phyloP scores from a whole-genome alignment of 352 stramenopile species.

The Pythium vanterpoolii region DNA sequence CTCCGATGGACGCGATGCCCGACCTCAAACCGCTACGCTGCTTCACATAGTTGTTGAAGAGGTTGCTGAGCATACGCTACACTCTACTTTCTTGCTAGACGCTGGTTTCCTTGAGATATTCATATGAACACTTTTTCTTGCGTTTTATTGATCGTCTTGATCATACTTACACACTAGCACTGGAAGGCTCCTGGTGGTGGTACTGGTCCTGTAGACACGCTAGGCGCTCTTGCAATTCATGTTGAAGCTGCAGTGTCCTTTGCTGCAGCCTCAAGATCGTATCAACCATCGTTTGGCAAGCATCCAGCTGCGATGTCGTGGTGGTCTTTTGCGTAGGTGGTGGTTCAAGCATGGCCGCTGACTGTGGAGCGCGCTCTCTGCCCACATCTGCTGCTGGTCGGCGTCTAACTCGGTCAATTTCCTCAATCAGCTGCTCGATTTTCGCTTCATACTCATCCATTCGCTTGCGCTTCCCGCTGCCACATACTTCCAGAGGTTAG shows the following conservation, averaged over 20 bases:
- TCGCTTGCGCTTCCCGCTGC: conserved; percentile 38
- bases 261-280: conserved; percentile 52
- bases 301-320: conserved; percentile 16
- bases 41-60: conserved; percentile 14
- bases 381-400: conserved; percentile 11
- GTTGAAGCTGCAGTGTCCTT: conserved; percentile 52
- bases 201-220: conserved; percentile 33
- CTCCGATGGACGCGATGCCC: conserved; percentile 38
- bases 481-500: neutral
- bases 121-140: too few relatives aligned
- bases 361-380: too few relatives aligned
- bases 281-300: conserved; percentile 30
- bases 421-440: conserved; percentile 56
- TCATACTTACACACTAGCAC: conserved; percentile 59
- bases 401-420: conserved; percentile 53
- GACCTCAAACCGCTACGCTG: conserved; percentile 46
- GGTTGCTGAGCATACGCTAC: neutral
- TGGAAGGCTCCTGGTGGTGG: conserved; percentile 50
- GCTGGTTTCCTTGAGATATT: too few relatives aligned
- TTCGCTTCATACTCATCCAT: conserved; percentile 42
- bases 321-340: neutral
- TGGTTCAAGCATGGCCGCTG: neutral
- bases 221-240: conserved; percentile 47
- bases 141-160: too few relatives aligned
- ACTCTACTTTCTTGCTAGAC: neutral